phyloP scores from a whole-genome alignment of 2,329 filamentous ascomycete species.

The Harringtonia aguacate region DNA sequence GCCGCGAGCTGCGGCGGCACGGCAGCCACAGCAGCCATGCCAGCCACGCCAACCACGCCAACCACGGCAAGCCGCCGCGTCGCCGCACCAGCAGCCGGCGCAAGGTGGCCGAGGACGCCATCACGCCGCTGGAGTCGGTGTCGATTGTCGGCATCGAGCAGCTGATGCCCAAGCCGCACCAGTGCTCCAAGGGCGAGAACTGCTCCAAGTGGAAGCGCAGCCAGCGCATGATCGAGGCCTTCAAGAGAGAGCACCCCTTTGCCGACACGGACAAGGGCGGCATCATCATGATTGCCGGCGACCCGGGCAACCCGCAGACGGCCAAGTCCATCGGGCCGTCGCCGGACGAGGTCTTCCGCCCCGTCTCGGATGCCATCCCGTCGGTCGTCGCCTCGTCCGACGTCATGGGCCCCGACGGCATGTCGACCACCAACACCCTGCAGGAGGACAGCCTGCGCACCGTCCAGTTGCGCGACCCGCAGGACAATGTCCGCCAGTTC shows the following conservation, averaged over 20 bases:
- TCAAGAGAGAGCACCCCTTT: conserved; percentile 67
- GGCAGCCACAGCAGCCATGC: conserved; percentile 22
- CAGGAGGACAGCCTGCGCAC: conserved; percentile 63
- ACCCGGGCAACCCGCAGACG: conserved; percentile 67
- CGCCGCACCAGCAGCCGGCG: conserved; percentile 28
- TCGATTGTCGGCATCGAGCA: conserved; percentile 92
- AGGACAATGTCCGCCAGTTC: conserved; percentile 90
- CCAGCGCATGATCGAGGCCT: conserved; percentile 63
- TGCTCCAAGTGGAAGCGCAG: conserved; percentile 76
- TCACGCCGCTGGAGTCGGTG: conserved; percentile 72
- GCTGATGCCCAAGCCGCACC: conserved; percentile 72
- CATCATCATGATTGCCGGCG: conserved; percentile 65
- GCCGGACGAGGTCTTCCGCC: conserved; percentile 44
- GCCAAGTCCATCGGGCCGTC: conserved; percentile 40
- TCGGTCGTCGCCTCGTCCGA: conserved; percentile 90
- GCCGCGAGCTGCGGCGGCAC: conserved; percentile 26
- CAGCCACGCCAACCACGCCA: conserved; percentile 22
- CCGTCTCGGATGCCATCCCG: conserved; percentile 63
- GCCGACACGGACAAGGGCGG: conserved; percentile 48
- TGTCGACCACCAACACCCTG: conserved; percentile 52
- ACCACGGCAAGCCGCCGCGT: conserved; percentile 24
- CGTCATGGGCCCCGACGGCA: conserved; percentile 59
- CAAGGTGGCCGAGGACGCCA: conserved; percentile 46
- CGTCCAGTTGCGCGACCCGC: conserved; percentile 65
- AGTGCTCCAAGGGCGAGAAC: conserved; percentile 76